Base-by-base conservation (phyloP, 169 alveolate species). In the Babesia divergens region DNA sequence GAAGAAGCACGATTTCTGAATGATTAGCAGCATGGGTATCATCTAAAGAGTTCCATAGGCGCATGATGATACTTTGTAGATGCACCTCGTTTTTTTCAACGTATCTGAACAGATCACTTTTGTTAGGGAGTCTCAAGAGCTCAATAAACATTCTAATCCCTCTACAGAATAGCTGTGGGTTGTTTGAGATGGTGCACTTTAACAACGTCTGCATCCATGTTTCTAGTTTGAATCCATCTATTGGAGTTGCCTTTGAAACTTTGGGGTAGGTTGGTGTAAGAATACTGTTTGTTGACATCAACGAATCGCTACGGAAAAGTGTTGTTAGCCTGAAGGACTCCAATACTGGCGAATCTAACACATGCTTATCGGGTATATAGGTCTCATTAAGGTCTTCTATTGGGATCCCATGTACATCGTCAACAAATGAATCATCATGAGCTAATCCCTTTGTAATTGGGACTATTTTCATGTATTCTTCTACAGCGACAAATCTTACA, bases 1-100 rank as follows among this genome's bases (percentile, higher is more conserved):
- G 50, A n/a, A 77, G 56, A 11, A 66, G 22, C 64, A 77, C 86
- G 7, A 77, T 65, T 44, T 77, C 86, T 11, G 86, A 77, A 32
- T 77, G 86, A 47, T 29, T 52, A 4, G 83, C 52, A 3, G 74
- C 82, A 24, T 65, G 52, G 31, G 60, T 40, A 2, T 77, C 86
- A 13, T 67, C 83, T 1, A 66, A 50, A 14, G 74, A 49, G 54
- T 50, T 66, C 86, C 82, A 68, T 20, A 77, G 37, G 28, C 50
- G 85, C 32, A 26, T 20, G 0, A 67, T 8, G 24, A 77, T 77
- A 46, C 50, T 54, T 16, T 59, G 58, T 1, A 77, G 2, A 35
- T 77, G 82, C 20, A 13, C 64, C 0, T 60, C 67, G 16, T 72
- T 38, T 35, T 37, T 38, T 38, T 72, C 64, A 8, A 77, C 53